Evolutionary conservation across 352 stramenopile species (phyloP), one percentile per base, ranked within the genome.

Genomic region (Phytophthora tubulina): DNA sequence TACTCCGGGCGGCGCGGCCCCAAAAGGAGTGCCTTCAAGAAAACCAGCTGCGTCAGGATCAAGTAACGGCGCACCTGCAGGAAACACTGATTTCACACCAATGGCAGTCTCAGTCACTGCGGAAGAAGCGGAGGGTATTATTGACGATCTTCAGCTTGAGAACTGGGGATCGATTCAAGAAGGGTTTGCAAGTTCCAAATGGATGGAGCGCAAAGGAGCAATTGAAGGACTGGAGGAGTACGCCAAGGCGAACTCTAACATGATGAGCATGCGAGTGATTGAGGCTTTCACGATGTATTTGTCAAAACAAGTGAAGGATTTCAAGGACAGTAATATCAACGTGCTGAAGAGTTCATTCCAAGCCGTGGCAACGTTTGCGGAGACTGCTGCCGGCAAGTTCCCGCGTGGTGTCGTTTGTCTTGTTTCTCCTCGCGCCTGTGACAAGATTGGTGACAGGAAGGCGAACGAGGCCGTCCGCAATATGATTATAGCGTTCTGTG

Each of bases 241-340:
- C 42, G 81, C 83, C 1, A 84, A 78, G 46, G 52, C 75, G 11
- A 85, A 93, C 14, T 79, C 81, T 2, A 75, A 57, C 14, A 63
- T 62, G 51, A 88, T 96, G 84, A 89, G 33, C 14, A 79, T 88
- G 60, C 72, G 76, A 32, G 73, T 88, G 13, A 89, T 95, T 44
- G 90, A 97, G 57, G 87, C 88, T 7, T 73, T 97, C 41, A 90
- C 85, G 7, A 53, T 95, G 36, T 93, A 89, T 67, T 39, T 96
- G 54, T 68, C 75, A 21, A 90, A 88, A 38, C 80, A 94, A 73
- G 85, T 94, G 9, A 96, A 96, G 58, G 80, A 92, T 50, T 96
- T 97, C 62, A 94, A 93, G 58, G 90, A 97, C 64, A 95, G 85
- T 72, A 97, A 97, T 64, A 92, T 97, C 63, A 95, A 97, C 54